Evolutionary conservation across 176 grass and related monocot genomes (phyloP).

Genomic region (Sorghum bicolor): DNA sequence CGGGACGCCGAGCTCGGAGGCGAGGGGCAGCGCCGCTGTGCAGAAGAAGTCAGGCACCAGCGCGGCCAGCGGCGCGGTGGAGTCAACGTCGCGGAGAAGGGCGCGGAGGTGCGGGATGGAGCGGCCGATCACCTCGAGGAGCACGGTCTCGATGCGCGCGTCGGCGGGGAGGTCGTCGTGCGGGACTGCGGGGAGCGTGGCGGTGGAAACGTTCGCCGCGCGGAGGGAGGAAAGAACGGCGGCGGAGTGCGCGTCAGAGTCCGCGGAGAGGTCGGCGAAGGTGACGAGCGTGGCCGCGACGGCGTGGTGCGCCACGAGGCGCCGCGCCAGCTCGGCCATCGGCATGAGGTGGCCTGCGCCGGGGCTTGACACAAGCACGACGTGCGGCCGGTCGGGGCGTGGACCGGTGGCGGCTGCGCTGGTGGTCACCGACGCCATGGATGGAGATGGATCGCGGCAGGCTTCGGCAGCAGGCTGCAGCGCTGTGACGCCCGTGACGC

Average conservation of each 20-base stretch:
- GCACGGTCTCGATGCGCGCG: background rate
- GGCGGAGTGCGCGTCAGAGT: background rate
- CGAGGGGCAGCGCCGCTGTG: constrained; percentile 13
- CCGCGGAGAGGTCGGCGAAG: constrained; percentile 22
- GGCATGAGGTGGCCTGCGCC: constrained; percentile 54
- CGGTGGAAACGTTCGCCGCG: constrained; percentile 1
- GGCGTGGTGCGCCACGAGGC: constrained; percentile 32
- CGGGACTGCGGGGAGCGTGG: constrained; percentile 31
- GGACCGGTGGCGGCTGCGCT: background rate
- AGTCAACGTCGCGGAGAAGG: background rate
- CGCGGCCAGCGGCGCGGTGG: background rate
- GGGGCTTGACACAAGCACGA: constrained; percentile 43
- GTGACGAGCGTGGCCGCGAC: constrained; percentile 43
- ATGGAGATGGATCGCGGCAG: background rate
- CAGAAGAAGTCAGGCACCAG: constrained; percentile 51
- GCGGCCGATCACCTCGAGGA: background rate
- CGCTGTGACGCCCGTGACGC: no score
- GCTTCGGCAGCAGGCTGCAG: background rate
- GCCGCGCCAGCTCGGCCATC: constrained; percentile 38
- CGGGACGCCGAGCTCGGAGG: constrained; percentile 46
- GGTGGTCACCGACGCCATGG: background rate
- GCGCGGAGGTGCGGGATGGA: constrained; percentile 23
- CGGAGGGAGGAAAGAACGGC: constrained; percentile 23
- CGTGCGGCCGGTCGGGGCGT: background rate
- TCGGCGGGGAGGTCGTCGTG: constrained; percentile 43